Base-by-base conservation (phyloP, 441 rosid genomes). In the Rhodomyrtus psidioides region DNA sequence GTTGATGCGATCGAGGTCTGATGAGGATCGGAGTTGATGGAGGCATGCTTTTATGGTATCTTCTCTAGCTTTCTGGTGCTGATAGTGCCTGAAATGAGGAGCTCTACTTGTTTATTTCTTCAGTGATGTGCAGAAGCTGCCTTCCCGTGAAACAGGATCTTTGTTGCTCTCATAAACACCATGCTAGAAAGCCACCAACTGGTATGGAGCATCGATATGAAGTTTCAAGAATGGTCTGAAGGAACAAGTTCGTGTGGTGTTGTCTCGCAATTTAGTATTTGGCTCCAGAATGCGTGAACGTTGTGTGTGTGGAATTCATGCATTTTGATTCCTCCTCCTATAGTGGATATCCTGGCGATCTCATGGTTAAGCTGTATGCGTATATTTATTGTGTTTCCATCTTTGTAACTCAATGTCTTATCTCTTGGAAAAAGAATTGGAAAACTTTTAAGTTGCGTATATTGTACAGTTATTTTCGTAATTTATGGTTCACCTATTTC, bases 1-100 rank as follows among this genome's bases (percentile, higher is more conserved):
- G 28, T 86, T 94, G 88, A 88, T 85, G 86, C 91, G 92, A 17
- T 91, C 96, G 75, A 93, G 98, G 88, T 93, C 98, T 42, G 91
- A 90, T 82, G 95, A 92, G 84, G 93, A 94, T 84, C 95, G 90
- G 76, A 89, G 93, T 13, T 94, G 93, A 91, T 84, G 84, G 86
- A 42, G 56, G 30, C 30, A 53, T 12, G 81, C 86, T n/a, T 82
- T 84, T 86, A 90, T 89, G 94, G 95, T 90, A 88, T 92, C 83
- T 84, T 90, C 85, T 83, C 59, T 53, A 28, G 84, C 84, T 53
- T 82, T 30, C 44, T 34, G 59, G 84, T 54, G 59, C 58, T 34
- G 21, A 34, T 53, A 19, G 84, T 30, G 58, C 59, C 56, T 30
- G 59, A 28, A 26, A 17, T 30, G 46, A 19, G 56, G 46, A 30